phyloP scores from a whole-genome alignment of 352 stramenopile genomes.

The Phytopythium chamaehyphon region DNA sequence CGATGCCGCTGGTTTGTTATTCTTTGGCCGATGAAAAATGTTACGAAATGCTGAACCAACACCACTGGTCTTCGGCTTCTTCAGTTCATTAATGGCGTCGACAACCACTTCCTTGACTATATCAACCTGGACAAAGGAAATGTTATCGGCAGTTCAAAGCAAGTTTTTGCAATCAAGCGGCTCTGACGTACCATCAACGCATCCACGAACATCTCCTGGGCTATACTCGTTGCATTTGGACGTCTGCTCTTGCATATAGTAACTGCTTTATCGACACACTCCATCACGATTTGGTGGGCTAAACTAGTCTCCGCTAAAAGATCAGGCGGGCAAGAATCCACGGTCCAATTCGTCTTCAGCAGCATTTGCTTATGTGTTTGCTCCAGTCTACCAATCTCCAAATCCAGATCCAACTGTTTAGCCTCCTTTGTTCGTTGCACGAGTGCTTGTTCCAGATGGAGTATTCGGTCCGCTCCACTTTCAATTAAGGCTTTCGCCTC shows the following conservation, averaged over 20 bases:
- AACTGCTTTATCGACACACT: slow-evolving; percentile 33
- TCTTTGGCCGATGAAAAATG: not conserved
- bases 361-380: not conserved
- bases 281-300: slow-evolving; percentile 36
- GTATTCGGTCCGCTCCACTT: slow-evolving; percentile 12
- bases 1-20: slow-evolving; percentile 1
- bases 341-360: slow-evolving; percentile 16
- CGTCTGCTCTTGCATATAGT: slow-evolving; percentile 10
- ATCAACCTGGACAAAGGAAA: not conserved
- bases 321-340: slow-evolving; percentile 33
- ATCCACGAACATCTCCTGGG: no score
- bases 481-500: slow-evolving; percentile 24
- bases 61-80: slow-evolving; percentile 12
- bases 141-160: no score
- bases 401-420: slow-evolving; percentile 2
- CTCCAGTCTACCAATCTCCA: not conserved
- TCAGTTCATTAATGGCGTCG: slow-evolving; percentile 19
- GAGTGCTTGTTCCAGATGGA: slow-evolving; percentile 24
- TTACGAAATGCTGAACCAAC: slow-evolving; percentile 1
- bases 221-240: not conserved
- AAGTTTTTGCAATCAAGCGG: no score
- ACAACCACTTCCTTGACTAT: not conserved
- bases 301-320: slow-evolving; percentile 35
- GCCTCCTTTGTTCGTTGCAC: slow-evolving; percentile 23
- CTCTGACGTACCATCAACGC: no score